phyloP scores from a whole-genome alignment of 73 alveolate genomes.

The Paramecium tetraurelia region DNA sequence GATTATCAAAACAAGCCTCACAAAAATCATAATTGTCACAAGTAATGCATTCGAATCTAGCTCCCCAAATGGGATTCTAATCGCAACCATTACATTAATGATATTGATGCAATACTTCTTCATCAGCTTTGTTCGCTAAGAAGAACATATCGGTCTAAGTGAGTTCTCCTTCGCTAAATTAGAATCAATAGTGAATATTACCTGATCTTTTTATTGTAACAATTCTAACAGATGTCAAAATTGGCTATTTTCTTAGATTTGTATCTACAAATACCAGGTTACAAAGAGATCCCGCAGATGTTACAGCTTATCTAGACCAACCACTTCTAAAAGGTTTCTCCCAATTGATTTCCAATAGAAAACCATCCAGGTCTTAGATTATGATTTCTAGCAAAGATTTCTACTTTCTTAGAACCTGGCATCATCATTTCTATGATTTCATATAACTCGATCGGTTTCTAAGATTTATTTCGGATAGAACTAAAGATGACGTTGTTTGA shows the following conservation, averaged over 20 bases:
- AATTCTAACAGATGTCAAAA: conserved; percentile 75
- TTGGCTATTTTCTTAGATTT: conserved; percentile 73
- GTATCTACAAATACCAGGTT: conserved; percentile 67
- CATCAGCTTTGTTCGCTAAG: conserved; percentile 73
- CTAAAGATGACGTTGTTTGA: conserved; percentile 80
- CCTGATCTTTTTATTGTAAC: conserved; percentile 39
- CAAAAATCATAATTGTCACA: conserved; percentile 87
- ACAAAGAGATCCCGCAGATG: conserved; percentile 61
- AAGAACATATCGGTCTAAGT: conserved; percentile 62
- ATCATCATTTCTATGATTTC: conserved; percentile 80
- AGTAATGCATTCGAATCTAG: conserved; percentile 75
- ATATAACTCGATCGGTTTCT: conserved; percentile 86
- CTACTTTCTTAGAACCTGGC: conserved; percentile 85
- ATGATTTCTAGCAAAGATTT: conserved; percentile 88
- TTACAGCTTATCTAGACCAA: conserved; percentile 74
- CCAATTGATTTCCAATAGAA: conserved; percentile 83
- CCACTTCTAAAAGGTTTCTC: conserved; percentile 84
- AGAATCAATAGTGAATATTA: conserved; percentile 60
- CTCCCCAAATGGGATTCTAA: conserved; percentile 90
- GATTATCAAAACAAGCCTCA: conserved; percentile 71
- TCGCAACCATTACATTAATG: conserved; percentile 84
- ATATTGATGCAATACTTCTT: conserved; percentile 79
- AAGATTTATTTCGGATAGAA: conserved; percentile 79
- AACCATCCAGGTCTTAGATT: conserved; percentile 88
- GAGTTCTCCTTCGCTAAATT: conserved; percentile 43